These are phyloP conservation scores for Wickerhamiella nectarea DNA, from an alignment of 805 yeast genomes.

Conservation along the genomic window DNA sequence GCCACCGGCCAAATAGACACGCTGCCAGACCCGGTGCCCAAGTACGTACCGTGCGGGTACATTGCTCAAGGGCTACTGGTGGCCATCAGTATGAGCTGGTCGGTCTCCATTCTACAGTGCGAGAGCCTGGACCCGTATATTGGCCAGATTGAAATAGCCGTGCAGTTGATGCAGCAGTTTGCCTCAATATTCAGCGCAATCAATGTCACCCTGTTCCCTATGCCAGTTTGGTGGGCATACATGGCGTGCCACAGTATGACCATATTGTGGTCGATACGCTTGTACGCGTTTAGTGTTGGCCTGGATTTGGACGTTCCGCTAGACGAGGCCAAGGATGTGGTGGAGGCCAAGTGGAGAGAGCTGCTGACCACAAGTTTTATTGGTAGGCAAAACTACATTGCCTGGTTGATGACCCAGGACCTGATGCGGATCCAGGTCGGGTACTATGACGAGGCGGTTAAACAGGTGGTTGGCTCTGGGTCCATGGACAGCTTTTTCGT, in stretches of 20 bases:
- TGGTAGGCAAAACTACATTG: constrained; percentile 35
- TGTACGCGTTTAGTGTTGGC: constrained; percentile 15
- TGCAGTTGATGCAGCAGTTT: constrained; percentile 10
- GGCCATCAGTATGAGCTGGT: not conserved
- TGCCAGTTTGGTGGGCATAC: constrained; percentile 12
- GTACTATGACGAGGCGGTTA: constrained; percentile 5
- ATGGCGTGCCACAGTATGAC: constrained; percentile 13
- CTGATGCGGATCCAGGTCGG: constrained; percentile 15
- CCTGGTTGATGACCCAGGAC: constrained; percentile 30
- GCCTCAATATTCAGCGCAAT: constrained; percentile 12
- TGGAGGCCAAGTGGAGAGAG: constrained; percentile 22
- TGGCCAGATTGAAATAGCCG: constrained; percentile 1
- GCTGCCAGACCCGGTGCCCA: not conserved
- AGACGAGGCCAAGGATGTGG: constrained; percentile 17
- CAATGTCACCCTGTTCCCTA: constrained; percentile 6
- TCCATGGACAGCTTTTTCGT: constrained; percentile 12
- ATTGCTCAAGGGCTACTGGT: not conserved
- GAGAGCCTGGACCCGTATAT: not conserved
- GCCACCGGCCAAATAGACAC: not conserved
- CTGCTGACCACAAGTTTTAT: constrained; percentile 26
- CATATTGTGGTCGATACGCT: constrained; percentile 15
- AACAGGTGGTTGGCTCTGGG: constrained; percentile 17
- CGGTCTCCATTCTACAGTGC: not conserved
- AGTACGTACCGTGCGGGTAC: not conserved
- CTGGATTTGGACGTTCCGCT: constrained; percentile 21